Evolutionary conservation across 1,284 basidiomycete genomes (phyloP).

Genomic region (Microbotryum lychnidis-dioicae): DNA sequence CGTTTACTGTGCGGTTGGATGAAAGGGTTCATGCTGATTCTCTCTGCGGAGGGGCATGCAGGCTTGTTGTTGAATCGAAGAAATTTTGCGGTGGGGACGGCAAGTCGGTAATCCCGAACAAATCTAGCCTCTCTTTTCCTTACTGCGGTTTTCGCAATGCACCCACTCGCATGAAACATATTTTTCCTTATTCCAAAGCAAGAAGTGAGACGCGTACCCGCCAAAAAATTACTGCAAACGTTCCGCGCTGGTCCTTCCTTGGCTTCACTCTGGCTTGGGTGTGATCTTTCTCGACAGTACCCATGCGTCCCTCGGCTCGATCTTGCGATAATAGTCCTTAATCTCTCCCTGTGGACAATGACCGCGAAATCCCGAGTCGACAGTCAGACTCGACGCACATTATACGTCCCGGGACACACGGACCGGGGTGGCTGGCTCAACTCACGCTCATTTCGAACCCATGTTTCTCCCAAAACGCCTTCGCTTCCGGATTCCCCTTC

Average conservation of each 20-base stretch:
- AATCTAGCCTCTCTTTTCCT: too few species aligned
- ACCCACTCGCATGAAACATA: too few species aligned
- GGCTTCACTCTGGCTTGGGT: too few species aligned
- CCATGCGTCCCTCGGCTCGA: slow-evolving; percentile 41
- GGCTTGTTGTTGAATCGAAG: slow-evolving; percentile 22
- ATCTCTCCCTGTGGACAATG: slow-evolving; percentile 23
- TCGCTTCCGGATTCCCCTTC: slow-evolving; percentile 39
- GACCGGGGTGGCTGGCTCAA: neutral
- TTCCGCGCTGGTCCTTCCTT: too few species aligned
- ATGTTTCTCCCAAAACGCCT: slow-evolving; percentile 39
- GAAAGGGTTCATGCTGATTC: neutral
- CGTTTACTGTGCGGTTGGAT: neutral
- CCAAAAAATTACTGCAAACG: too few species aligned
- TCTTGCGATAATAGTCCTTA: slow-evolving; percentile 32
- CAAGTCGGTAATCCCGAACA: too few species aligned
- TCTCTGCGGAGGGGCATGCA: neutral
- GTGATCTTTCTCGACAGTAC: slow-evolving; percentile 22
- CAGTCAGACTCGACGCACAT: neutral
- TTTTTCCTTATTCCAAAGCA: too few species aligned
- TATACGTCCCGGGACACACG: neutral
- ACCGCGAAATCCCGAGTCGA: too few species aligned
- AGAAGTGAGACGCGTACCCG: too few species aligned
- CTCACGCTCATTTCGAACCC: slow-evolving; percentile 39
- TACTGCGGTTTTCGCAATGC: too few species aligned
- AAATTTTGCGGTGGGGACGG: slow-evolving; percentile 10